Base-by-base conservation (phyloP, 148 eudicot species). In the Chenopodium suecicum region DNA sequence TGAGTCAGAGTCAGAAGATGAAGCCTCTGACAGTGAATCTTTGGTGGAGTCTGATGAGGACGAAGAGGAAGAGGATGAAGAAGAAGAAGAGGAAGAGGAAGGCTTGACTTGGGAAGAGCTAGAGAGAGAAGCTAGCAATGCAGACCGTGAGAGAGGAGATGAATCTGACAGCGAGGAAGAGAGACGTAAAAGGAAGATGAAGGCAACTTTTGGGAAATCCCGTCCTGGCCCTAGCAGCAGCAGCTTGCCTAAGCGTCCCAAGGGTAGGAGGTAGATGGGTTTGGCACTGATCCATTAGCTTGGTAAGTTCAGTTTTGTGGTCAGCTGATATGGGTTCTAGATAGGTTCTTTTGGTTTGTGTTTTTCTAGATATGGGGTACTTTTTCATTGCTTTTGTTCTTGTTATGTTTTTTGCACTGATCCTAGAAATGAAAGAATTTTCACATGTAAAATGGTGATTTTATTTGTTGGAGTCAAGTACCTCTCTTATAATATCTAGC, bases 21-120 rank as follows among this genome's bases (percentile, higher is more conserved):
- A 93, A 22, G 94, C 82, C 34, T 90, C 95, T 16, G 99, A 91
- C 69, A 95, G 99, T 74, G 99, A 84, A 58, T 95, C 99, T 0
- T 79, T 95, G 84, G 98, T 92, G 58, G 98, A 93, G 52, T 90
- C 96, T 3, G 98, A 95, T 32, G 94, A 85, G 2, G 98, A 93
- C 1, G 98, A 89, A 0, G 97, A 90, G 37, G 98, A 93, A 32
- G 98, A 94, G 29, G 98, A 89, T 0, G 98, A 90, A 14, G 92
- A 82, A 22, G 93, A 85, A 2, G 83, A 84, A 2, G 98, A 92
- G 85, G 99, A 95, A 77, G 98, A 93, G 78, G 84, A 90, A 78
- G 98, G 99, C 7, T 92, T 89, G 85, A 90, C 95, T 2, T 94
- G 99, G 99, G 99, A 94, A 52, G 98, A 96, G 90, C 84, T 96